phyloP scores from a whole-genome alignment of 495 filamentous ascomycete species.

The Trichoderma gamsii region DNA sequence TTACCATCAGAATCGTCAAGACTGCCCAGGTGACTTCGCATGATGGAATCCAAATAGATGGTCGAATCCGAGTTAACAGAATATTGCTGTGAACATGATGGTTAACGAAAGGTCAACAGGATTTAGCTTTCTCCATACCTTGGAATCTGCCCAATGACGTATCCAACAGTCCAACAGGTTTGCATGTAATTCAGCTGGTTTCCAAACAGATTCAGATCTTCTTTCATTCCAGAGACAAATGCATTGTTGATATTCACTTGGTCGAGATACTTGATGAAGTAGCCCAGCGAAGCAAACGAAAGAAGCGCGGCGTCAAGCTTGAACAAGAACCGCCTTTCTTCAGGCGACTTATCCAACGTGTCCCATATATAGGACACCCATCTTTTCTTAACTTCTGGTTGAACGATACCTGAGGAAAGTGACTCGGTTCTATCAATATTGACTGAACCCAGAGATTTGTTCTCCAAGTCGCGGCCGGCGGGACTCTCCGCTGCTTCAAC shows the following conservation, averaged over 20 bases:
- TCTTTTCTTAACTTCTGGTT: conserved; percentile 24
- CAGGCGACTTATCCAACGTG: conserved; percentile 54
- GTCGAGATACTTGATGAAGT: conserved; percentile 40
- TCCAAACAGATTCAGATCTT: conserved; percentile 51
- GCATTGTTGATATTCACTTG: conserved; percentile 38
- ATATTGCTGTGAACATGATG: conserved; percentile 26
- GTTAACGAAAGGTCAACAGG: neutral
- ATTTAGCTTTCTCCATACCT: conserved; percentile 30
- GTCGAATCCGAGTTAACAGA: conserved; percentile 41
- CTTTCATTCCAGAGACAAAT: conserved; percentile 53
- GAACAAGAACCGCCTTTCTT: conserved; percentile 54
- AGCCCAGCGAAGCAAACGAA: conserved; percentile 35
- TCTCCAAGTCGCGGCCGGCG: neutral
- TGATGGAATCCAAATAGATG: conserved; percentile 54
- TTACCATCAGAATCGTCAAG: conserved; percentile 43
- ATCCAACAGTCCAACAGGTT: conserved; percentile 56
- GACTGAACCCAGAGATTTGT: neutral
- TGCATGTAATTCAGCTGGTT: conserved; percentile 48
- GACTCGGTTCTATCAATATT: neutral
- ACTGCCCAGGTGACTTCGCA: conserved; percentile 52
- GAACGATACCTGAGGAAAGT: neutral
- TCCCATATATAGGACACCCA: conserved; percentile 51
- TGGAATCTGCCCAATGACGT: conserved; percentile 58
- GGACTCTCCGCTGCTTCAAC: neutral
- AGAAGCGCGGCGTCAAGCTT: conserved; percentile 54